A percentile compares a stretch with the other conserved stretches of the same genome.
phyloP scores from a whole-genome alignment of 352 stramenopile species.

The Lagenidium giganteum region DNA sequence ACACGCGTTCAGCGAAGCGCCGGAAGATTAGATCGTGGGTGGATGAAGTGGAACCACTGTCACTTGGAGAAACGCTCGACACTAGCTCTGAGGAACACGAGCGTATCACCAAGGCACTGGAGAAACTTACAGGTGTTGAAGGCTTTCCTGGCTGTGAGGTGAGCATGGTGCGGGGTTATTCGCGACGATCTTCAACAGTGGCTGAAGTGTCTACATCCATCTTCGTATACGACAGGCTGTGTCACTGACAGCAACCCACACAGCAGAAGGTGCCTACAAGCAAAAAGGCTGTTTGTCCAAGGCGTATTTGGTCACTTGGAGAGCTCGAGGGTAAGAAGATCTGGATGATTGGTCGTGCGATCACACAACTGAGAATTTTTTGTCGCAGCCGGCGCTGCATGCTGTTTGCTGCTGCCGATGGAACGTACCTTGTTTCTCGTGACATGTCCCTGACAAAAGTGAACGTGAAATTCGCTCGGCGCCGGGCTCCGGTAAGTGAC shows the following conservation, averaged over 20 bases:
- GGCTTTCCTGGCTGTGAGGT: conserved; percentile 85
- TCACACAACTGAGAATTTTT: conserved; percentile 2
- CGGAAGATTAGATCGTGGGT: conserved; percentile 86
- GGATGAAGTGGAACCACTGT: conserved; percentile 65
- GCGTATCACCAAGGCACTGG: conserved; percentile 39
- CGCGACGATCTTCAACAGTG: conserved; percentile 1
- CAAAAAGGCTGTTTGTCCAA: conserved; percentile 72
- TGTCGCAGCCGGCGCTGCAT: conserved; percentile 61
- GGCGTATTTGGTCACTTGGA: conserved; percentile 81
- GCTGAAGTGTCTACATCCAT: too few relatives aligned
- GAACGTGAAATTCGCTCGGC: conserved; percentile 85
- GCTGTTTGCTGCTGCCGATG: conserved; percentile 60
- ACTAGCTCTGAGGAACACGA: conserved; percentile 61
- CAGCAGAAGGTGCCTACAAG: conserved; percentile 64
- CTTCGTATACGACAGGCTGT: conserved; percentile 57
- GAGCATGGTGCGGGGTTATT: conserved; percentile 9
- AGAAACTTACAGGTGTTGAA: conserved; percentile 64
- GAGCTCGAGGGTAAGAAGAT: conserved; percentile 60
- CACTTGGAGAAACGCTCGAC: conserved; percentile 54
- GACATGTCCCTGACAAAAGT: conserved; percentile 84
- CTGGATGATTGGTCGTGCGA: too few relatives aligned
- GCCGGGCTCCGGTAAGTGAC: conserved; percentile 44
- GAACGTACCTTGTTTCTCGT: conserved; percentile 76
- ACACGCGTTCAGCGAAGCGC: conserved; percentile 51
- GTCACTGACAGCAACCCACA: conserved; percentile 78